Conservation (phyloP, 441 rosid species). For the Cnidoscolus chayamansa region DNA sequence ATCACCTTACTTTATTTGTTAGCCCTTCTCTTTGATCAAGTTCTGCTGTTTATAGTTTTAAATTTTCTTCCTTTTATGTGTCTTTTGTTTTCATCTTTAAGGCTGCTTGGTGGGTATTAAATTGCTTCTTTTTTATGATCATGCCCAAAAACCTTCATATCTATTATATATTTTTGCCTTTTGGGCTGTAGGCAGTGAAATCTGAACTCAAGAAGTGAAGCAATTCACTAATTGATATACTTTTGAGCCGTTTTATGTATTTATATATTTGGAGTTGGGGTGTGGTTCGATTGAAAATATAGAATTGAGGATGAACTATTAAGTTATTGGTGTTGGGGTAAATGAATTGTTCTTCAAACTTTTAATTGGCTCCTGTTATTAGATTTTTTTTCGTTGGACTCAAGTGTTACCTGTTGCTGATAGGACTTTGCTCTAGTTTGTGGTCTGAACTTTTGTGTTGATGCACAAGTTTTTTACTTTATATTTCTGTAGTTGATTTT, state of each 20-base stretch:
- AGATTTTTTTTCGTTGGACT: background rate
- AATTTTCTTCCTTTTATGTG: background rate
- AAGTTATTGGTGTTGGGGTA: background rate
- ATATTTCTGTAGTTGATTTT: background rate
- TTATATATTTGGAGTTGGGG: background rate
- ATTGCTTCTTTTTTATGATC: background rate
- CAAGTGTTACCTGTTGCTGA: background rate
- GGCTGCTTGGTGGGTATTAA: background rate
- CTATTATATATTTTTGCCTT: background rate
- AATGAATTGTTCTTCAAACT: conserved; percentile 2
- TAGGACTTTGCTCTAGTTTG: background rate
- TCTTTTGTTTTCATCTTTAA: background rate
- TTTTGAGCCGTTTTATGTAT: background rate
- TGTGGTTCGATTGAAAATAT: background rate
- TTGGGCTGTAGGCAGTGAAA: background rate
- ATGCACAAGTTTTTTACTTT: background rate
- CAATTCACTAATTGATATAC: background rate
- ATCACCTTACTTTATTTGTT: background rate
- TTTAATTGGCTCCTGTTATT: conserved; percentile 1
- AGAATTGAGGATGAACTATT: background rate
- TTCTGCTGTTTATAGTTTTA: background rate
- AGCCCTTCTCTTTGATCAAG: background rate
- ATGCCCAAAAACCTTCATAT: background rate
- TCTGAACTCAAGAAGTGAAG: background rate
- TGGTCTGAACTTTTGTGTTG: background rate